Evolutionary conservation across 2,329 filamentous ascomycete species (phyloP), one percentile per base, ranked within the genome.

Genomic region (Cyphellophora europaea): DNA sequence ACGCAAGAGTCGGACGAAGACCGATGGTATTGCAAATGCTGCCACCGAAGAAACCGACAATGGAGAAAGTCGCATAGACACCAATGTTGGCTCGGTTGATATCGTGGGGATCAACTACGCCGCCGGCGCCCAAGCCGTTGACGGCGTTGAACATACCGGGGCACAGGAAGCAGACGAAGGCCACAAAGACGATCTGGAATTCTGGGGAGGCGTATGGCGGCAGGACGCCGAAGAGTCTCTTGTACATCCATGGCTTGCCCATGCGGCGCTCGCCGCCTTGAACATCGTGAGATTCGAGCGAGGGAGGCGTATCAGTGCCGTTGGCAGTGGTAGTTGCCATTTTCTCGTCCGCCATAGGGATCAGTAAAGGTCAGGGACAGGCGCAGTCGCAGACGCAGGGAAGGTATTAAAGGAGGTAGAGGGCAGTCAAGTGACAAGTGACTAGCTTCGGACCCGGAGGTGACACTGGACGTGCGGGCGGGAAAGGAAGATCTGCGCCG

Each of bases 191-290:
- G 21, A 88, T 68, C 60, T 88, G 82, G 31, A 77, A 59, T 51
- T 77, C 73, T 10, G 82, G 82, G 38, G 81, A 84, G 14, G 82
- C 82, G 55, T 81, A 87, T 69, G 77, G 84, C 3, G 68, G 66
- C 5, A 80, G 41, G 45, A 69, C 67, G 38, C 60, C 59, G 32
- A 64, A 61, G 50, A 74, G 52, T 32, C 67, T 64, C 51, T 71
- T 76, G 67, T 87, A 85, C 61, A 77, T 79, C 80, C 80, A 85
- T 43, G 59, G 46, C 31, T 54, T 58, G 2, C 59, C 61, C 14
- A 30, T 16, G 13, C 48, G 40, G 31, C 34, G 30, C 13, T 34
- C 33, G n/a, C n/a, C n/a, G 30, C 39, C 35, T n/a, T 21, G 19
- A 12, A 13, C 35, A 10, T 32, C 18, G 29, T 40, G 40, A 17